Base-by-base conservation (phyloP, 2,329 filamentous ascomycete genomes). In the Microsporum ferrugineum region DNA sequence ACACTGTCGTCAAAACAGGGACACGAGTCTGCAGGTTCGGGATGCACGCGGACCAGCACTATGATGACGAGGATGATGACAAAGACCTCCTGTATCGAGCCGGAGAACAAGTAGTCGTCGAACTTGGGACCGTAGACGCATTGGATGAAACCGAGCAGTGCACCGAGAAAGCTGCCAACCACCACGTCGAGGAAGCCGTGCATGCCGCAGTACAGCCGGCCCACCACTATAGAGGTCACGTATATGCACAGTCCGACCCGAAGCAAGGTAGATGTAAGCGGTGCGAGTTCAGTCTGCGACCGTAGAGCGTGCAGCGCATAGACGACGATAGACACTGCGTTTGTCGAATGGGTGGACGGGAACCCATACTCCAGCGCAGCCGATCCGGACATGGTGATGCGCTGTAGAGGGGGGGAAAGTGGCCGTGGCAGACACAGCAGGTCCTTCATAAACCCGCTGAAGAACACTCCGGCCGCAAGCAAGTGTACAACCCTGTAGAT, bases 1-100 rank as follows among this genome's bases (percentile, higher is more conserved):
- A 97, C 89, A 68, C 89, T 95, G 75, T 97, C 92, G 71, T 97
- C 92, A 71, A 95, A 97, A 73, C 92, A 97, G 3, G 92, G 92
- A 67, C 94, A 99, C 72, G 96, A 90, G 71, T 99, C 94, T 1
- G 91, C 94, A 0, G 94, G 94, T 70, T 99, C 94, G 0, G 94
- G 94, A 69, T 99, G 92, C 36, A 96, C 86, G 61, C 92, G 85
- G 29, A 97, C 88, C 5, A 96, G 80, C 5, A 87, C 76, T 61
- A 94, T 80, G 53, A 96, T 83, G 23, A 86, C 70, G 14, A 91
- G 66, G 1, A 85, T 80, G 0, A 88, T 79, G 12, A 87, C 72
- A 0, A 86, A 68, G 1, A 89, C 83, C 8, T 85, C 84, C n/a
- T 79, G 72, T 77, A 84, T 86, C 27, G 80, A 79, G 63, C 83